Base-by-base conservation (phyloP, 2,329 filamentous ascomycete genomes). In the Colletotrichum chrysophilum region DNA sequence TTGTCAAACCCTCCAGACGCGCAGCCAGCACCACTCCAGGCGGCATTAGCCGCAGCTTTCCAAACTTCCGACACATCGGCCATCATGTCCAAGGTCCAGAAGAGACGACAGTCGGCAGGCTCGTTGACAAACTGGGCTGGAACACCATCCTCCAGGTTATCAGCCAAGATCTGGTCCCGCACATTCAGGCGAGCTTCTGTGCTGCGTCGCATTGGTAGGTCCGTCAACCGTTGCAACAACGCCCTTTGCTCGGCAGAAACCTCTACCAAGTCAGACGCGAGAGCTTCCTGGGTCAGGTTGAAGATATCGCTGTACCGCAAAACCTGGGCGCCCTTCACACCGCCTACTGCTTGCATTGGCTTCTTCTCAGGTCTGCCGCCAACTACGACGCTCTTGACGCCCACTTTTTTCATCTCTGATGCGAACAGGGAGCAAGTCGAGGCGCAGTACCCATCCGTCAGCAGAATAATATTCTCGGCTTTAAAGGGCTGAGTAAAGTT, bases 361-460 rank as follows among this genome's bases (percentile, higher is more conserved):
- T 87, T 86, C 30, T 83, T 79, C 60, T 85, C 58, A 8, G 74
- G 74, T 43, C 70, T 38, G 18, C 74, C 70, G 13, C 74, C 74
- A 24, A 76, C 52, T 3, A 38, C 56, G 14, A 76, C 43, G 5
- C 43, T 43, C 38, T 69, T 76, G n/a, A 74, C 62, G 9, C 36
- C 74, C 36, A 62, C 81, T 30, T 4, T 61, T 30, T 86, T 87
- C 79, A 92, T 83, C 78, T 91, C 86, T 77, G 92, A 88, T 14
- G 86, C 86, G 76, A 91, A 91, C 4, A 91, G 84, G 10, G 89
- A 87, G 82, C 91, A 93, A 3, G 90, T 90, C 2, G 89, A 91
- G 24, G 88, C 88, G 80, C 91, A 93, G 78, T 88, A 87, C 34
- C 90, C 90, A 79, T 92, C 91, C 62, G 89, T 88, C 18, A 92